Conservation (phyloP, 2,329 filamentous ascomycete genomes). For the Penicillium sp. region DNA sequence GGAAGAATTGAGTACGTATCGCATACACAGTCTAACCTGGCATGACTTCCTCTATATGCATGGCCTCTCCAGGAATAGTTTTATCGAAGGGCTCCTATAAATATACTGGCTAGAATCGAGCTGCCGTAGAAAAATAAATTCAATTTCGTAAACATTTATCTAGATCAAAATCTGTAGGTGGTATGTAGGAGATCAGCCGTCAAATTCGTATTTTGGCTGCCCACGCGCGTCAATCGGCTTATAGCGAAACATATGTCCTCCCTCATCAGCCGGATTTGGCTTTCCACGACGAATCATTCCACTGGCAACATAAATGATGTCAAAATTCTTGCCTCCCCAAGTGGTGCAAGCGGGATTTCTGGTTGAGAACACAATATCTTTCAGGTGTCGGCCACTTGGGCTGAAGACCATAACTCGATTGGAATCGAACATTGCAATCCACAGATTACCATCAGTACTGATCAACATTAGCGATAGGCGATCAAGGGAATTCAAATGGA, state of each 20-base stretch:
- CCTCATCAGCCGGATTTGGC: conserved; percentile 31
- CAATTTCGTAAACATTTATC: too few relatives aligned
- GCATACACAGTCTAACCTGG: too few relatives aligned
- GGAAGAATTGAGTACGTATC: too few relatives aligned
- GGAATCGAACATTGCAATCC: conserved; percentile 38
- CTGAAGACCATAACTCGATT: conserved; percentile 37
- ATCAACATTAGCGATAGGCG: not conserved
- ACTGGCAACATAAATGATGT: conserved; percentile 36
- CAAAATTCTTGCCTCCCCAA: conserved; percentile 37
- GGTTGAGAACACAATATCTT: conserved; percentile 35
- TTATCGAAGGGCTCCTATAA: too few relatives aligned
- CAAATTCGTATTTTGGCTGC: not conserved
- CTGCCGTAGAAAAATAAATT: too few relatives aligned
- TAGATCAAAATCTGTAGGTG: too few relatives aligned
- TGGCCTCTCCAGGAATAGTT: too few relatives aligned
- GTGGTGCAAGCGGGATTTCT: conserved; percentile 39
- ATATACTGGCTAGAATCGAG: too few relatives aligned
- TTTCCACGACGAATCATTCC: conserved; percentile 26
- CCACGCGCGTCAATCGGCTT: not conserved
- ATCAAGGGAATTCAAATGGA: not conserved
- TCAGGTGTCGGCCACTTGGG: conserved; percentile 33
- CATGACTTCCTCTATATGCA: too few relatives aligned
- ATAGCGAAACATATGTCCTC: conserved; percentile 36
- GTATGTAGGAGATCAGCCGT: not conserved
- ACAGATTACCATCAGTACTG: conserved; percentile 39